phyloP scores from a whole-genome alignment of 352 stramenopile genomes.

The Phytophthora litchii region DNA sequence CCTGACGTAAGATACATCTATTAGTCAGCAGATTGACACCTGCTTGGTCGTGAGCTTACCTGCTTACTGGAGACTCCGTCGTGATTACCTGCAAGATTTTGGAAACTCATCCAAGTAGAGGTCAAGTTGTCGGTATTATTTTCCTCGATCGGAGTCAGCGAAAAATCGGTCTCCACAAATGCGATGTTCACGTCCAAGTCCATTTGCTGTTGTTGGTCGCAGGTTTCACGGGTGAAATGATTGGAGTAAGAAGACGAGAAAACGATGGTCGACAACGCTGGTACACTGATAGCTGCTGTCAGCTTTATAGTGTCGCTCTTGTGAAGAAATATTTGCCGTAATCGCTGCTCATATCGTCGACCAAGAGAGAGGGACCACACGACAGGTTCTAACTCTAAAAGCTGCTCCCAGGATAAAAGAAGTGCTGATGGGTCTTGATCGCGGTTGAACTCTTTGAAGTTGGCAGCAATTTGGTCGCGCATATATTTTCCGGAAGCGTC shows the following conservation, averaged over 20 bases:
- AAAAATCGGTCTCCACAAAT: conserved; percentile 33
- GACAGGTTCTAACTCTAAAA: conserved; percentile 33
- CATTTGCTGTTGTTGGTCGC: background rate
- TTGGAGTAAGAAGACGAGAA: conserved; percentile 14
- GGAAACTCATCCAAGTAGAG: background rate
- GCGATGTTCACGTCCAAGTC: conserved; percentile 23
- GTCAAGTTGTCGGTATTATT: background rate
- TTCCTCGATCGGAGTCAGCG: conserved; percentile 5
- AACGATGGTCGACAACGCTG: conserved; percentile 24
- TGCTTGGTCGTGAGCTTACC: conserved; percentile 3
- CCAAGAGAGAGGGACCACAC: conserved; percentile 33
- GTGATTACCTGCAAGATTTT: background rate
- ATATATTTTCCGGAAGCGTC: conserved; percentile 13
- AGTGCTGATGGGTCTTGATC: conserved; percentile 11
- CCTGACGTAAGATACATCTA: conserved; percentile 11
- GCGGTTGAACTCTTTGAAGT: conserved; percentile 10
- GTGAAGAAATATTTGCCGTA: conserved; percentile 17
- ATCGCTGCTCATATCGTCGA: conserved; percentile 19
- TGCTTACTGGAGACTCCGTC: conserved; percentile 16
- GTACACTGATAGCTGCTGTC: conserved; percentile 24
- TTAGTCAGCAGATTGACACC: background rate
- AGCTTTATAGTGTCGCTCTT: conserved; percentile 5
- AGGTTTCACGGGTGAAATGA: background rate
- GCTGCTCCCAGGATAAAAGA: conserved; percentile 28
- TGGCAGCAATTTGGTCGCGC: background rate